Percentiles rank a stretch among this genome's conserved stretches.
These are phyloP conservation scores for Leccinum subtestaceum DNA, from an alignment of 768 basidiomycete genomes.

Conservation along the genomic window DNA sequence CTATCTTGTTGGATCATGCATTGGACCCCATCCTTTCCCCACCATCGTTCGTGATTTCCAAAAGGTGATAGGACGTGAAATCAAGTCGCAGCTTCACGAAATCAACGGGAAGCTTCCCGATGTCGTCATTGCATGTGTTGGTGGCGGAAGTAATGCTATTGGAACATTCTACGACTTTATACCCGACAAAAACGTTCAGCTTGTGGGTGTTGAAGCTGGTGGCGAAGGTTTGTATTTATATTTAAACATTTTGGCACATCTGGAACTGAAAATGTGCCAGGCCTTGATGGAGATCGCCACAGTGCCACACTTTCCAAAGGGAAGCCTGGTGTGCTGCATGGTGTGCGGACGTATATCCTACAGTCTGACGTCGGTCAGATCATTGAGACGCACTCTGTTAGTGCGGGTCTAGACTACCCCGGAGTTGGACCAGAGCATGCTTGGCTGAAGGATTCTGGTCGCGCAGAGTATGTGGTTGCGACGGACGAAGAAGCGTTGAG, in stretches of 20 bases:
- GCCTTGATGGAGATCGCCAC: slow-evolving; percentile 79
- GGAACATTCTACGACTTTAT: slow-evolving; percentile 98
- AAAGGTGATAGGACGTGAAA: slow-evolving; percentile 90
- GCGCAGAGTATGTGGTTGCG: slow-evolving; percentile 91
- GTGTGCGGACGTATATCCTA: slow-evolving; percentile 92
- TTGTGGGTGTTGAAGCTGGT: slow-evolving; percentile 96
- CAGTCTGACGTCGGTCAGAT: slow-evolving; percentile 91
- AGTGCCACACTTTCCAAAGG: slow-evolving; percentile 93
- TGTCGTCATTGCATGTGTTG: slow-evolving; percentile 93
- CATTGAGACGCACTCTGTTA: slow-evolving; percentile 95
- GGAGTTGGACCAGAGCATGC: slow-evolving; percentile 98
- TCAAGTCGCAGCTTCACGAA: slow-evolving; percentile 79
- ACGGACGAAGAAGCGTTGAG: slow-evolving; percentile 93
- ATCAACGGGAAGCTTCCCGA: slow-evolving; percentile 85
- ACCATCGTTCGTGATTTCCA: slow-evolving; percentile 99
- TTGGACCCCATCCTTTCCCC: slow-evolving; percentile 98
- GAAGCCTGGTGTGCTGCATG: slow-evolving; percentile 91
- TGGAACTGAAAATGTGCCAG: slow-evolving; percentile 31
- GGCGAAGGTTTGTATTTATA: slow-evolving; percentile 71
- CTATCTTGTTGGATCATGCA: slow-evolving; percentile 95
- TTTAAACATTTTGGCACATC: neutral
- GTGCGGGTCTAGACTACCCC: slow-evolving; percentile 94
- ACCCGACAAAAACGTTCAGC: slow-evolving; percentile 74
- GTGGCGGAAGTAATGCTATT: slow-evolving; percentile 96
- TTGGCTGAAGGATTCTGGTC: slow-evolving; percentile 91